Percentiles rank a stretch among this genome's conserved stretches.
These are phyloP conservation scores for Abrus pulchellus DNA, from an alignment of 306 rosid genomes.

Conservation along the genomic window DNA sequence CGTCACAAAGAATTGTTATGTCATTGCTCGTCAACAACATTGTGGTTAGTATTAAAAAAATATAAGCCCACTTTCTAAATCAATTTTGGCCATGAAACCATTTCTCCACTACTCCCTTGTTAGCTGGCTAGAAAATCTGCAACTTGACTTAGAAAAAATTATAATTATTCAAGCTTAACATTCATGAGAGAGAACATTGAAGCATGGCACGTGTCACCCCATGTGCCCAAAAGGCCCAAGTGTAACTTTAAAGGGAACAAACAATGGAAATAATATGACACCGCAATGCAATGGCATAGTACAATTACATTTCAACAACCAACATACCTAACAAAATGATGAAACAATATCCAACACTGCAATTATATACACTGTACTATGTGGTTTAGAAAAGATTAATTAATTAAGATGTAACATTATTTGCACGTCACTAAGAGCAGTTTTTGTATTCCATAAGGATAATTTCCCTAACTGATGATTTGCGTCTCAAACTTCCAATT, in stretches of 20 bases:
- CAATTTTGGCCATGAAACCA: slow-evolving; percentile 10
- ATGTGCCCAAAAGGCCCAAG: slow-evolving; percentile 68
- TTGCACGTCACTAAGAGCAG: slow-evolving; percentile 47
- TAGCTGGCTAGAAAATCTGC: slow-evolving; percentile 28
- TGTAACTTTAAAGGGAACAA: slow-evolving; percentile 80
- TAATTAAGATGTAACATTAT: slow-evolving; percentile 41
- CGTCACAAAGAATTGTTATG: slow-evolving; percentile 38
- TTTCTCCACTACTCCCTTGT: slow-evolving; percentile 11
- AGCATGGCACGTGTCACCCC: slow-evolving; percentile 64
- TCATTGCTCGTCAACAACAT: slow-evolving; percentile 23
- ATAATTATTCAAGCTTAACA: slow-evolving; percentile 17
- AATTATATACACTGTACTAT: slow-evolving; percentile 48
- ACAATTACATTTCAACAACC: slow-evolving; percentile 77
- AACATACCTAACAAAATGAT: slow-evolving; percentile 66
- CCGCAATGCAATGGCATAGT: slow-evolving; percentile 46
- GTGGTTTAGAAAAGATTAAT: slow-evolving; percentile 36
- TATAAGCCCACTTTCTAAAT: slow-evolving; percentile 33
- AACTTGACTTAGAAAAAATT: slow-evolving; percentile 23
- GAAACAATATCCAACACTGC: slow-evolving; percentile 51
- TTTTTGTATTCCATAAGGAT: slow-evolving; percentile 49
- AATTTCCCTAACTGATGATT: slow-evolving; percentile 38
- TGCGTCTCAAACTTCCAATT: slow-evolving; percentile 47
- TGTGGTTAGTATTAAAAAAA: slow-evolving; percentile 21
- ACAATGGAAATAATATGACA: slow-evolving; percentile 45
- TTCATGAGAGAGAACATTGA: slow-evolving; percentile 42